Base-by-base conservation (phyloP, 2,329 filamentous ascomycete genomes). In the Diplocarpon rosae region DNA sequence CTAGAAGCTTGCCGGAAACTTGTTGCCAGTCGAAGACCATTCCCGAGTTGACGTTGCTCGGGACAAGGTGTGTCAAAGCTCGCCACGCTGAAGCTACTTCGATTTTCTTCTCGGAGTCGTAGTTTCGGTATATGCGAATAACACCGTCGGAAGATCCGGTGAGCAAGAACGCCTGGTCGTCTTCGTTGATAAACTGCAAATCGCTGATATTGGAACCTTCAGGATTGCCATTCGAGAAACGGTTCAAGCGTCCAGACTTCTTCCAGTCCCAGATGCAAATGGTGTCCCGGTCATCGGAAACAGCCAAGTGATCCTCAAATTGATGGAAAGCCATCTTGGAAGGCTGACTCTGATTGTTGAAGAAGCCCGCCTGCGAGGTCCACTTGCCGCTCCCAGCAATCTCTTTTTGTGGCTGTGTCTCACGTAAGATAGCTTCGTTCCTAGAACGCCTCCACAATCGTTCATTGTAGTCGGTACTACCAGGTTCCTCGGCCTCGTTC, bases 21-120 rank as follows among this genome's bases (percentile, higher is more conserved):
- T 98, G 92, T 63, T 96, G 90, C 92, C 92, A 98, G 63, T 98
- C 90, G 61, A 96, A 93, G 20, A 96, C 90, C 66, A 98, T 83
- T 16, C 92, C 92, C 1, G 89, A 89, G 62, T 95, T 94, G 59
- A 89, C 83, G 58, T 90, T 95, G 63, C 86, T 94, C 3, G 89
- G 87, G 5, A 96, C 84, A 61, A 96, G 83, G 65, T 98, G 87
- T 11, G 87, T 94, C 47, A 98, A 67, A 4, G 92, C 92, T 37
- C 92, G 80, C 78, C 93, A 96, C 14, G 87, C 78, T 0, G 90
- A 88, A 2, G 93, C 88, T 27, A 98, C 75, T 65, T 94, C 85
- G 24, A 92, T 81, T 41, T 80, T 73, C 51, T 74, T 73, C 37
- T 81, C 73, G 16, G 77, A 79, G 56, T 95, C 88, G 62, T 98